Evolutionary conservation across 768 basidiomycete genomes (phyloP).

Genomic region (Suillus lakei): DNA sequence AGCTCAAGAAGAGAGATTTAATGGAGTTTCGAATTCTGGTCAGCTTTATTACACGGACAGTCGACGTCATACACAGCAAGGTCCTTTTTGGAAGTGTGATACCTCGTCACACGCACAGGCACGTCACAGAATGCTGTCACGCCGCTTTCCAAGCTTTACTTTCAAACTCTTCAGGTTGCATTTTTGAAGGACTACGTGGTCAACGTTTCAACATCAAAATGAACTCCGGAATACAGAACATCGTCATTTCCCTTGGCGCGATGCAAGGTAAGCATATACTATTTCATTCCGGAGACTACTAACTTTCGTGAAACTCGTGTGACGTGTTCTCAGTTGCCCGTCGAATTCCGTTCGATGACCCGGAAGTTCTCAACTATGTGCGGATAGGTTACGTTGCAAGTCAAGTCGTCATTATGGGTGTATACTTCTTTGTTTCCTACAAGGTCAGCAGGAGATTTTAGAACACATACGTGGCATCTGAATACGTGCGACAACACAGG

Average conservation of each 20-base stretch:
- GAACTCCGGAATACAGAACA: constrained; percentile 79
- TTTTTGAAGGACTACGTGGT: constrained; percentile 21
- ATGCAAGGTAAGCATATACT: constrained; percentile 73
- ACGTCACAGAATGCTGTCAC: constrained; percentile 20
- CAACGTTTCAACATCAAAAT: constrained; percentile 43
- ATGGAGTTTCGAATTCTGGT: background rate
- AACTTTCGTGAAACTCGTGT: background rate
- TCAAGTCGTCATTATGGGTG: constrained; percentile 70
- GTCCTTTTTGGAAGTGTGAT: constrained; percentile 29
- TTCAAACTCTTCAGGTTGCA: constrained; percentile 2
- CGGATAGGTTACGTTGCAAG: constrained; percentile 81
- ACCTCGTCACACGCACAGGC: constrained; percentile 22
- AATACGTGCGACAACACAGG: constrained; percentile 53
- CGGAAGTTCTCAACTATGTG: constrained; percentile 78
- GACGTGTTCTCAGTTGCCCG: constrained; percentile 69
- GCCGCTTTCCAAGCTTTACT: constrained; percentile 8
- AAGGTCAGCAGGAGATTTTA: constrained; percentile 47
- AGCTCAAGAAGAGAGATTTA: background rate
- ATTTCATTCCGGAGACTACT: background rate
- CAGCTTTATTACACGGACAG: background rate
- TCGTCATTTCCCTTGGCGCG: constrained; percentile 88
- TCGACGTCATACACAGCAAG: constrained; percentile 8
- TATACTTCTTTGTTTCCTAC: constrained; percentile 82
- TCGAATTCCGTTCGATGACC: constrained; percentile 90
- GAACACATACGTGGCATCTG: background rate